Evolutionary conservation across 2,329 filamentous ascomycete genomes (phyloP), one percentile per base, ranked within the genome.

Genomic region (Fusarium verticillioides): DNA sequence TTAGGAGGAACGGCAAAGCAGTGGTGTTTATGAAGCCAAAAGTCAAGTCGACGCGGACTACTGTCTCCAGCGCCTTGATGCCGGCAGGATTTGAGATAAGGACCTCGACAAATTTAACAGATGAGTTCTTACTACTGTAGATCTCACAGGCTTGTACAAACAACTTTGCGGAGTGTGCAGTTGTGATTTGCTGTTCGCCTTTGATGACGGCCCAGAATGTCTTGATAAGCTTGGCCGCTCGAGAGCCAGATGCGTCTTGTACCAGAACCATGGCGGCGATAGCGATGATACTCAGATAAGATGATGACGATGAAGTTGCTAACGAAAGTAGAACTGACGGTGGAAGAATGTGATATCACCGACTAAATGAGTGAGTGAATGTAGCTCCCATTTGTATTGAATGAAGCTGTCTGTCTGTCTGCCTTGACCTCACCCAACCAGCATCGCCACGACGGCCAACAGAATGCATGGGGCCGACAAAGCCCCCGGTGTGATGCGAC

Each of bases 1-100:
- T 40, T 0, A 60, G n/a, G 21, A 75, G 43, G 11, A 76, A 75
- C 2, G 77, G 74, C 2, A 78, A 18, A 0, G 58, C 56, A 1
- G 57, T 47, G 2, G 64, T 53, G 2, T 73, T 60, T 49, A 85
- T 75, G 66, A 83, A 85, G 6, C 60, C 42, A 7, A 63, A 40
- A 8, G 74, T 75, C 23, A 73, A 30, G 21, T 78, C 76, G 9
- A 68, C 63, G 4, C 79, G 78, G 8, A 82, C 75, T 10, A 75
- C 75, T 30, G 63, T 40, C n/a, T 75, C 72, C 9, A 81, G 21
- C 4, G 77, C 75, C 7, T 65, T 34, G 16, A 81, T 53, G 1
- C 74, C 80, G 7, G 58, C 15, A 4, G 69, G 32, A 47, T 66
- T 77, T 2, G 75, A 73, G 26, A 78, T 66, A 16, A 82, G 56